Evolutionary conservation across 768 basidiomycete species (phyloP).

Genomic region (Gymnopilus dilepis): DNA sequence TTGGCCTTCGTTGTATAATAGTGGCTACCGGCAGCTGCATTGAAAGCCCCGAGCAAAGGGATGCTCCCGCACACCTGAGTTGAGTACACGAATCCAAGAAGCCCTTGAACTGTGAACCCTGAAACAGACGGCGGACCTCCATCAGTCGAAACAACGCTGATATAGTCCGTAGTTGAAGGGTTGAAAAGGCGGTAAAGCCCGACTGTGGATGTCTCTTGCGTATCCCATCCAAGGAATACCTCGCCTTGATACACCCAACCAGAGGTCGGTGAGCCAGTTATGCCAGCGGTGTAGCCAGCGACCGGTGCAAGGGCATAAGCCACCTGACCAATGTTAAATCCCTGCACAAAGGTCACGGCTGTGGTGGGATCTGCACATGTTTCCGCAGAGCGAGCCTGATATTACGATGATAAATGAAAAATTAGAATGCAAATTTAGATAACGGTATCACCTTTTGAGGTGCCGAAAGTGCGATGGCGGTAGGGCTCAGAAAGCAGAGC

Average conservation of each 20-base stretch:
- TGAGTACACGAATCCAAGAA: constrained; percentile 1
- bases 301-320: neutral
- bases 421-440: neutral
- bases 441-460: neutral
- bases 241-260: constrained; percentile 4
- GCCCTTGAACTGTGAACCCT: neutral
- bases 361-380: neutral
- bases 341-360: neutral
- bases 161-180: constrained; percentile 7
- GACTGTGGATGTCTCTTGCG: neutral
- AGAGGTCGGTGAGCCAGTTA: neutral
- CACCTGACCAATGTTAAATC: neutral
- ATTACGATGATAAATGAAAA: neutral
- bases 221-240: constrained; percentile 13
- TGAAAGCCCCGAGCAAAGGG: neutral
- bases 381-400: neutral
- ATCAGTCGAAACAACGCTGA: neutral
- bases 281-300: neutral
- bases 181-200: constrained; percentile 8
- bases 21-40: neutral
- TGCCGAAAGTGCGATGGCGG: neutral
- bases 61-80: constrained; percentile 4
- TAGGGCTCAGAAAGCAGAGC: neutral
- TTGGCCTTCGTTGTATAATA: constrained; percentile 2
- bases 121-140: neutral